Conservation (phyloP, 345 rosid genomes). For the Moringa oleifera region DNA sequence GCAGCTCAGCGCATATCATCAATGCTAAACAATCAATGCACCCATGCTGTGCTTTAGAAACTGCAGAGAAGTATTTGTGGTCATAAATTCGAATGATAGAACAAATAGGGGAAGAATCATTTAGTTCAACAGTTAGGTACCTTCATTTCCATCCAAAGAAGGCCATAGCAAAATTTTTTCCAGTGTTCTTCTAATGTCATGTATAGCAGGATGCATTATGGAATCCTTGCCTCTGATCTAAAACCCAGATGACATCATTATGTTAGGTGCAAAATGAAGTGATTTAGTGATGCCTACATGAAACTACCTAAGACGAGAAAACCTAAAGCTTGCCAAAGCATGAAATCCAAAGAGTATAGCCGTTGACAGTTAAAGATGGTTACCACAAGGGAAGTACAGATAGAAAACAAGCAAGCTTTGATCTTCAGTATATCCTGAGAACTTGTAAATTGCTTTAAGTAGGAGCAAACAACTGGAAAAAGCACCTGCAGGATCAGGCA, state of each 20-base stretch:
- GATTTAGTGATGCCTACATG: conserved; percentile 12
- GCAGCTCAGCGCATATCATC: conserved; percentile 69
- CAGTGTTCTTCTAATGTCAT: conserved; percentile 44
- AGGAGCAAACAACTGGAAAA: conserved; percentile 48
- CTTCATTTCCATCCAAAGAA: conserved; percentile 61
- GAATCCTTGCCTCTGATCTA: conserved; percentile 66
- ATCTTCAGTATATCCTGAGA: conserved; percentile 48
- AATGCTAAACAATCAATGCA: conserved; percentile 89
- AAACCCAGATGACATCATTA: conserved; percentile 12
- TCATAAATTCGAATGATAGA: conserved; percentile 9
- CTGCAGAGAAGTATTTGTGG: conserved; percentile 30
- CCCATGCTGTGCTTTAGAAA: conserved; percentile 89
- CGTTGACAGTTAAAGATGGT: conserved; percentile 16
- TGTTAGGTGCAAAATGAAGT: conserved; percentile 17
- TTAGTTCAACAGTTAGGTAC: conserved; percentile 30
- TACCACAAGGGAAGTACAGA: conserved; percentile 85
- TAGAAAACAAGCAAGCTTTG: conserved; percentile 76
- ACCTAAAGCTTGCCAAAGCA: not conserved
- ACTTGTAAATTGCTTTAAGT: conserved; percentile 42
- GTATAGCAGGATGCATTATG: conserved; percentile 38
- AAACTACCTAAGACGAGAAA: conserved; percentile 7
- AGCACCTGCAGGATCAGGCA: conserved; percentile 50
- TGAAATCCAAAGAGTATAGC: not conserved
- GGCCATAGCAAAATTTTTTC: conserved; percentile 70
- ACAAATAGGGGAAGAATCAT: conserved; percentile 9